phyloP scores from a whole-genome alignment of 2,329 filamentous ascomycete genomes.

The Phialophora verrucosa region DNA sequence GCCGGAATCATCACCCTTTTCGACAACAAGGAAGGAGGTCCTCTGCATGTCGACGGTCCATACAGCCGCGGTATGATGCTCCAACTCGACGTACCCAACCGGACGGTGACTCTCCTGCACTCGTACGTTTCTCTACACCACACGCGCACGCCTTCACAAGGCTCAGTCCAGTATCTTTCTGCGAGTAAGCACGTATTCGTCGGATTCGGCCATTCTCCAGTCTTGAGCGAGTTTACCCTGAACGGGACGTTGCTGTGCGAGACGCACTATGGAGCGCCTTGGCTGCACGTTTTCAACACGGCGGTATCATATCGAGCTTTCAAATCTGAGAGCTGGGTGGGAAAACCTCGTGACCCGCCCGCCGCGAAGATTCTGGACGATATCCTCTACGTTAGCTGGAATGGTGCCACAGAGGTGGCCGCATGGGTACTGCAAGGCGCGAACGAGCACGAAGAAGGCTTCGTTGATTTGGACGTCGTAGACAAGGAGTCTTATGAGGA shows the following conservation, averaged over 20 bases:
- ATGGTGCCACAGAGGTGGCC: slow-evolving; percentile 52
- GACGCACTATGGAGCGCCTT: slow-evolving; percentile 52
- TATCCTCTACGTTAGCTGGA: slow-evolving; percentile 53
- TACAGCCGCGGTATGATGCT: slow-evolving; percentile 55
- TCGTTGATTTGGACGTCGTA: slow-evolving; percentile 29
- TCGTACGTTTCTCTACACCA: slow-evolving; percentile 49
- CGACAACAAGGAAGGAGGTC: slow-evolving; percentile 46
- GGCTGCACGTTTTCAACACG: slow-evolving; percentile 43
- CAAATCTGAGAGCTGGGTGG: slow-evolving; percentile 58
- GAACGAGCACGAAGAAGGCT: slow-evolving; percentile 19
- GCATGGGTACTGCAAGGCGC: slow-evolving; percentile 33
- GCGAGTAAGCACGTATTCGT: slow-evolving; percentile 52
- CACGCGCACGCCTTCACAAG: slow-evolving; percentile 49
- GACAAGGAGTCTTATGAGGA: slow-evolving; percentile 34
- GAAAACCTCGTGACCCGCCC: slow-evolving; percentile 49
- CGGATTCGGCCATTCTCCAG: slow-evolving; percentile 58
- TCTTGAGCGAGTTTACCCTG: slow-evolving; percentile 55
- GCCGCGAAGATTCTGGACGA: slow-evolving; percentile 39
- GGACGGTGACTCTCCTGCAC: slow-evolving; percentile 52
- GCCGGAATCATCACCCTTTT: slow-evolving; percentile 46
- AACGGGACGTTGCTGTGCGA: slow-evolving; percentile 57
- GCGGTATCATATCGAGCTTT: slow-evolving; percentile 62
- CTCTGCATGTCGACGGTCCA: slow-evolving; percentile 30
- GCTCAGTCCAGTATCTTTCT: slow-evolving; percentile 50
- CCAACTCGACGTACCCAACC: slow-evolving; percentile 47